These are phyloP conservation scores for Ampelocalamus luodianensis DNA, from an alignment of 176 grass and related monocot genomes.

Conservation along the genomic window DNA sequence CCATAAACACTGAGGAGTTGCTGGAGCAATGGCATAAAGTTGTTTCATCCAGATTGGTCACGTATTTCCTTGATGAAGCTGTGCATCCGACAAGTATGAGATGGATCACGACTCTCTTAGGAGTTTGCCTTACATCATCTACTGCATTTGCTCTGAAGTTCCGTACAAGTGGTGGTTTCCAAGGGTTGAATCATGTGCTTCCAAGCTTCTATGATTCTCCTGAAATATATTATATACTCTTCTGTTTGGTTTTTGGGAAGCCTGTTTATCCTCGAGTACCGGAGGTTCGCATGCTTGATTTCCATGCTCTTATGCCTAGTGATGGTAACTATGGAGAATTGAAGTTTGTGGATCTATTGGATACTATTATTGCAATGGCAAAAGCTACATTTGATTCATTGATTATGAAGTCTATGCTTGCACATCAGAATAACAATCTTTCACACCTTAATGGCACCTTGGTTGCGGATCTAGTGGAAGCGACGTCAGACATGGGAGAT, in stretches of 20 bases:
- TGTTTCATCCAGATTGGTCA: constrained; percentile 91
- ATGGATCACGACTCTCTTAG: constrained; percentile 97
- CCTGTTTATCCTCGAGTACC: constrained; percentile 93
- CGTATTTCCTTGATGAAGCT: constrained; percentile 98
- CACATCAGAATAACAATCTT: constrained; percentile 86
- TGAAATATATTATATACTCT: constrained; percentile 99
- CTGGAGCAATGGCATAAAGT: constrained; percentile 99
- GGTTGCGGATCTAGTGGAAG: constrained; percentile 84
- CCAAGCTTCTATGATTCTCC: constrained; percentile 95
- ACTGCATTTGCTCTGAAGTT: constrained; percentile 84
- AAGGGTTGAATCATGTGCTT: constrained; percentile 81
- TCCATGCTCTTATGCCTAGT: constrained; percentile 92
- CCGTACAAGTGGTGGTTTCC: constrained; percentile 79
- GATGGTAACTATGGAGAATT: constrained; percentile 96
- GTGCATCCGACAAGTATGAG: constrained; percentile 98
- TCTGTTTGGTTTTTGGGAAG: constrained; percentile 97
- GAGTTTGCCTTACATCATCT: constrained; percentile 94
- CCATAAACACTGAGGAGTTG: constrained; percentile 82
- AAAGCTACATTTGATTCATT: constrained; percentile 94
- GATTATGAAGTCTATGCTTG: constrained; percentile 90
- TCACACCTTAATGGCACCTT: constrained; percentile 86
- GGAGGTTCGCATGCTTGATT: constrained; percentile 99
- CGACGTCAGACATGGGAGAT: constrained; percentile 71
- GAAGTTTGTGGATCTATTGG: constrained; percentile 95
- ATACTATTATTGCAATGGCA: constrained; percentile 86